Evolutionary conservation across 192 early-diverging fungal genomes (phyloP).

Genomic region (Phycomyces nitens): DNA sequence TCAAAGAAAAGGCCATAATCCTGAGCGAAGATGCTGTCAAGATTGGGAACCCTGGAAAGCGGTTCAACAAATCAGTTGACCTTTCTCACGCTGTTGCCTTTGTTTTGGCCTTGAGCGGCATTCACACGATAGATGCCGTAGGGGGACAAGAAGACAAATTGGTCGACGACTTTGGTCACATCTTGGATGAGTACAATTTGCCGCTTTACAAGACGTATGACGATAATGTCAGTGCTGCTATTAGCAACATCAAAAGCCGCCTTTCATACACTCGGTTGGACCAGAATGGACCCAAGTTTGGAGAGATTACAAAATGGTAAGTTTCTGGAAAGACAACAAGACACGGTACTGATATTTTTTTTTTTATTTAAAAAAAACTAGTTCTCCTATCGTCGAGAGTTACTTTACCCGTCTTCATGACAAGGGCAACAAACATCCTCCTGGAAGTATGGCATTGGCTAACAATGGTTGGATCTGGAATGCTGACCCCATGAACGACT

Average conservation of each 20-base stretch:
- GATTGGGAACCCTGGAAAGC: conserved; percentile 38
- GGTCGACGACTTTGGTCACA: conserved; percentile 45
- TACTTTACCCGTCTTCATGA: conserved; percentile 81
- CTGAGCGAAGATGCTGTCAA: conserved; percentile 42
- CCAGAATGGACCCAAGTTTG: conserved; percentile 84
- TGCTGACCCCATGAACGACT: conserved; percentile 86
- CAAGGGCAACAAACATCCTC: conserved; percentile 55
- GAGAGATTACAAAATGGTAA: conserved; percentile 65
- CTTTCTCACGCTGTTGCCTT: conserved; percentile 44
- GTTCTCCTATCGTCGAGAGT: conserved; percentile 88
- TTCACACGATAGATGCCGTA: not conserved
- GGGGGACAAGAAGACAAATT: conserved; percentile 30
- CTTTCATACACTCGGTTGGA: conserved; percentile 83
- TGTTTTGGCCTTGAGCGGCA: conserved; percentile 29
- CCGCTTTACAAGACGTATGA: conserved; percentile 85
- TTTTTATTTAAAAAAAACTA: too few relatives aligned
- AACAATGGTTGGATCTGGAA: conserved; percentile 99
- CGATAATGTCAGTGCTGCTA: conserved; percentile 63
- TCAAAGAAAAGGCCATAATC: conserved; percentile 41
- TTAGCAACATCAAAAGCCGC: conserved; percentile 72
- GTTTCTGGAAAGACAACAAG: conserved; percentile 7
- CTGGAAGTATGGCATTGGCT: conserved; percentile 74
- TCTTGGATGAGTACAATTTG: conserved; percentile 89
- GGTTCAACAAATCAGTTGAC: conserved; percentile 59
- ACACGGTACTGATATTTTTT: too few relatives aligned